Evolutionary conservation across 2,329 filamentous ascomycete species (phyloP).

Genomic region (Verticillium nubilum): DNA sequence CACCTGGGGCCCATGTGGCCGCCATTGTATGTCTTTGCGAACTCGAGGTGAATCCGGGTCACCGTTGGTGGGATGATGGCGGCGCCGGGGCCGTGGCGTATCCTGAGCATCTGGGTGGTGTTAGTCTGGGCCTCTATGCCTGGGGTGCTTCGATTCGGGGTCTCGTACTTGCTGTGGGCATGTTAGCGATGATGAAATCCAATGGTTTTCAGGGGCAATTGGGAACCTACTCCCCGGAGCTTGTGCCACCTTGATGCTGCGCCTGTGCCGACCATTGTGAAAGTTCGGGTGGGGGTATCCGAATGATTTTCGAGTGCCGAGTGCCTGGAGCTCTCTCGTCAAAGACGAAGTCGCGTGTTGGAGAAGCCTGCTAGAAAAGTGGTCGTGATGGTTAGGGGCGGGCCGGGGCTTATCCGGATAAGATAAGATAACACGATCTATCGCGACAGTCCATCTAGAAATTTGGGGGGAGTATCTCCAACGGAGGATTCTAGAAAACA

Average conservation of each 20-base stretch:
- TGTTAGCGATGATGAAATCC: constrained; percentile 6
- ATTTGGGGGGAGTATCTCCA: neutral
- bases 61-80: constrained; percentile 73
- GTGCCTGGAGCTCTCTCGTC: neutral
- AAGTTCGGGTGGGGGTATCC: constrained; percentile 2
- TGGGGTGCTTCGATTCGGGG: neutral
- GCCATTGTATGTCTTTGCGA: constrained; percentile 53
- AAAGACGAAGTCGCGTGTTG: constrained; percentile 6
- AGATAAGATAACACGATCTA: neutral
- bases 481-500: neutral
- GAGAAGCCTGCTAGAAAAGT: constrained; percentile 10
- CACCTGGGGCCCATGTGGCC: constrained; percentile 73
- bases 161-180: constrained; percentile 11
- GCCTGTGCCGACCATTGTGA: constrained; percentile 37
- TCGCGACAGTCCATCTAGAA: neutral
- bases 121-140: constrained; percentile 8
- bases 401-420: constrained; percentile 9
- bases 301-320: neutral
- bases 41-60: constrained; percentile 69
- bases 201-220: neutral
- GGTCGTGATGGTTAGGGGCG: constrained; percentile 3
- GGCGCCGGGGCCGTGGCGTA: constrained; percentile 79
- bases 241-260: constrained; percentile 57
- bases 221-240: constrained; percentile 60
- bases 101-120: constrained; percentile 57